A percentile compares a stretch with the other conserved stretches of the same genome.
These are phyloP conservation scores for Cryphonectria nitschkei DNA, from an alignment of 2,329 filamentous ascomycete species.

Conservation along the genomic window DNA sequence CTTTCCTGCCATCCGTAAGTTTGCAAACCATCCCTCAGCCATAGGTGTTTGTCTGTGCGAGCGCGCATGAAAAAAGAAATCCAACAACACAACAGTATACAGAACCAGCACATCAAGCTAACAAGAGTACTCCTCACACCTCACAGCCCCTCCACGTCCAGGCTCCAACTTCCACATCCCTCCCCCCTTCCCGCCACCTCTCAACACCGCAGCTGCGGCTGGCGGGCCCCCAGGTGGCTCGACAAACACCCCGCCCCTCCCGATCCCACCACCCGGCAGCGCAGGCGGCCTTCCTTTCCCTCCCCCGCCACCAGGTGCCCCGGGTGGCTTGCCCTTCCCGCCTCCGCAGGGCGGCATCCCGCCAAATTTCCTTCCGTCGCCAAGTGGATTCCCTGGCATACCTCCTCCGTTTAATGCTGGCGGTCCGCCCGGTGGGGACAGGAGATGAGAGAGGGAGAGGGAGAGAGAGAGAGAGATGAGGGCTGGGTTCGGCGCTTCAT, in stretches of 20 bases:
- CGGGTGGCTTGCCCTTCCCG: conserved; percentile 34
- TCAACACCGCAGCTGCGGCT: conserved; percentile 12
- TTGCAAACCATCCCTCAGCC: conserved; percentile 27
- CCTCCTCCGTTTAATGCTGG: conserved; percentile 45
- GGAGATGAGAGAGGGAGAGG: conserved; percentile 38
- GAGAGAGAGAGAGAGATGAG: conserved; percentile 22
- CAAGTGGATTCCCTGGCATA: conserved; percentile 44
- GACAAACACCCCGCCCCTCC: conserved; percentile 33
- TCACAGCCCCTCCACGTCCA: conserved; percentile 23
- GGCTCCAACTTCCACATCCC: conserved; percentile 42
- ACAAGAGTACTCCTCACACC: background rate
- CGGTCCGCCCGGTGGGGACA: conserved; percentile 46
- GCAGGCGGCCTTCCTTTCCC: conserved; percentile 52
- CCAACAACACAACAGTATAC: background rate
- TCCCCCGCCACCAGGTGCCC: conserved; percentile 44
- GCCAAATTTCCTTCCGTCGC: conserved; percentile 53
- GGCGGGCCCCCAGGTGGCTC: conserved; percentile 17
- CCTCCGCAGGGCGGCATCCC: conserved; percentile 40
- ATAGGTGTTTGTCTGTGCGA: background rate
- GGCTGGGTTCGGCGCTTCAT: background rate
- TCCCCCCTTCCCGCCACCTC: conserved; percentile 35
- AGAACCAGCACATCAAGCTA: background rate
- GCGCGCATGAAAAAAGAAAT: background rate
- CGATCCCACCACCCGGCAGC: conserved; percentile 46
- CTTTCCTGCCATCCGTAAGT: conserved; percentile 24